Evolutionary conservation across 768 basidiomycete species (phyloP).

Genomic region (Auricularia heimuer): DNA sequence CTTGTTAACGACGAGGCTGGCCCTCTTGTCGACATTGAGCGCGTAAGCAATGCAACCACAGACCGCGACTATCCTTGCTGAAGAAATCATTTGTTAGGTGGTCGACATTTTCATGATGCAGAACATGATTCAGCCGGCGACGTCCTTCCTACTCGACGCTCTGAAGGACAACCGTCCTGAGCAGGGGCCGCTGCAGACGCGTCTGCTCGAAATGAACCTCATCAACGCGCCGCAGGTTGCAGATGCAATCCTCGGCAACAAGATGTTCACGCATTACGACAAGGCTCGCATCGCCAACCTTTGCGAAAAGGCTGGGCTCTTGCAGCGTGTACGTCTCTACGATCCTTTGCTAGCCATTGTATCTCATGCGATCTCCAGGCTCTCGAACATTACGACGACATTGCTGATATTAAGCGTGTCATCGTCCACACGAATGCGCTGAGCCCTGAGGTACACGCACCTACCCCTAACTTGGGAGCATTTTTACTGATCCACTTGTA

Average conservation of each 20-base stretch:
- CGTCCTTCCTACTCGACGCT: conserved; percentile 93
- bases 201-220: conserved; percentile 95
- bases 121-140: conserved; percentile 99
- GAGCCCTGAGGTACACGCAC: conserved; percentile 56
- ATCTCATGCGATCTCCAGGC: conserved; percentile 44
- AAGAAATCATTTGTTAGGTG: conserved; percentile 36
- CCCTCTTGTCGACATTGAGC: conserved; percentile 85
- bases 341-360: conserved; percentile 6
- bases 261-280: conserved; percentile 97
- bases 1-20: conserved; percentile 90
- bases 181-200: conserved; percentile 91
- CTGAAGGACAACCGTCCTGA: conserved; percentile 98
- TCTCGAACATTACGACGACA: conserved; percentile 94
- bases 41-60: conserved; percentile 37
- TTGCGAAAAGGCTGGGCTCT: conserved; percentile 93
- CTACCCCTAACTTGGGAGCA: neutral
- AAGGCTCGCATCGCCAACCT: conserved; percentile 93
- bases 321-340: conserved; percentile 64
- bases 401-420: conserved; percentile 97
- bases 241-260: conserved; percentile 96
- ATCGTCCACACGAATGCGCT: conserved; percentile 86
- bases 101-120: conserved; percentile 99
- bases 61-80: neutral
- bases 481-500: conserved; percentile 20
- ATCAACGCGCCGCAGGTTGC: conserved; percentile 97